Evolutionary conservation across 306 rosid species (phyloP), one percentile per base, ranked within the genome.

Genomic region (Vigna reflexopilosa): DNA sequence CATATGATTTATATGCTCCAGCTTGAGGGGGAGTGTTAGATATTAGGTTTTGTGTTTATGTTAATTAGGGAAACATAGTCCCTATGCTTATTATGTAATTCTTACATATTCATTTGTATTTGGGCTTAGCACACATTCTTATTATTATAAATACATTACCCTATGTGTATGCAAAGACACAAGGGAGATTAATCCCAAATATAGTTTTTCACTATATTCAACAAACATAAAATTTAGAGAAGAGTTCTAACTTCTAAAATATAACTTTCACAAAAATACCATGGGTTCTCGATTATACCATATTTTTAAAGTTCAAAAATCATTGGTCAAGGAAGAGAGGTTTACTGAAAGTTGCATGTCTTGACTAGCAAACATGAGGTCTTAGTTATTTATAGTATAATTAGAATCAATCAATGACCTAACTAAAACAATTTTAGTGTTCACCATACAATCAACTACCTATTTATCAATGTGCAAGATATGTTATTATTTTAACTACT

Each of bases 381-480:
- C 62, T 55, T 54, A 67, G 48, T 67, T 67, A 67, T 56, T 57
- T 57, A 57, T 56, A 52, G 22, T 55, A 68, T 45, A 30, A 55
- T 44, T 56, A 65, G 11, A 77, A 77, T 40, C 57, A 77, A 26
- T 10, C 19, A 52, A 51, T 10, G 56, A 24, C 15, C 40, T 44
- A 56, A 54, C 11, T 20, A 54, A 15, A 72, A 44, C 12, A 66
- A 54, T 52, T 36, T 54, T 32, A 45, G 44, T 17, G 61, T 24
- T 78, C 76, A 57, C 19, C 49, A 68, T 45, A 44, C 24, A 57
- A 56, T 56, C 38, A 17, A 45, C 49, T 68, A 68, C 24, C 10
- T 17, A 13, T 54, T 68, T 56, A 68, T 30, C 9, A 16, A 44
- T 9, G 14, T 19, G 8, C 58, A 54, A 67, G 67, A 44, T 44